These are phyloP conservation scores for Alternaria brassicae DNA, from an alignment of 2,329 filamentous ascomycete species.

Conservation along the genomic window DNA sequence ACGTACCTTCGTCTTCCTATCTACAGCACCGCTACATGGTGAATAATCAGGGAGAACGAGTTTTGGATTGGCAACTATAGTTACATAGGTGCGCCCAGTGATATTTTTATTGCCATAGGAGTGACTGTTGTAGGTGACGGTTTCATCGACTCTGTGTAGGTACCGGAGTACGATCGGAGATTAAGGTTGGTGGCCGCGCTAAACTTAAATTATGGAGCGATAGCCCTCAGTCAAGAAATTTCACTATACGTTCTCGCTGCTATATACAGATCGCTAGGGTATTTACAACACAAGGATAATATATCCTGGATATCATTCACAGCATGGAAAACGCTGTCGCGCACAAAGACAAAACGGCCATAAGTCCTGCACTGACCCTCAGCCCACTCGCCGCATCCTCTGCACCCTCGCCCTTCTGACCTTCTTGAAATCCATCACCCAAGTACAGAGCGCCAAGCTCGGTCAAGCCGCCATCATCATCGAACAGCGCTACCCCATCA, in stretches of 20 bases:
- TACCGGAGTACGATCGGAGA: background rate
- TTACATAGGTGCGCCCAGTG: background rate
- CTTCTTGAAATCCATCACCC: conserved; percentile 38
- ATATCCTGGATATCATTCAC: background rate
- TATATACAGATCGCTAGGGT: conserved; percentile 8
- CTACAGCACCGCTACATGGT: background rate
- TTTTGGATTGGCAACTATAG: background rate
- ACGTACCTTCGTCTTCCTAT: background rate
- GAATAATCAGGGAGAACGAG: background rate
- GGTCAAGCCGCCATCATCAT: conserved; percentile 41
- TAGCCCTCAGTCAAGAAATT: background rate
- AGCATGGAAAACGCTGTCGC: conserved; percentile 7
- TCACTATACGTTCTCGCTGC: background rate
- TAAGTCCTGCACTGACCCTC: conserved; percentile 16
- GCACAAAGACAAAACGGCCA: conserved; percentile 12
- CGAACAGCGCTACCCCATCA: conserved; percentile 44
- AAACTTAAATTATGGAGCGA: background rate
- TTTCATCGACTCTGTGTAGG: background rate
- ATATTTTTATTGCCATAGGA: background rate
- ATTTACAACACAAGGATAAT: conserved; percentile 1
- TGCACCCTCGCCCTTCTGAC: conserved; percentile 41
- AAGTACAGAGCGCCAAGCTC: conserved; percentile 44
- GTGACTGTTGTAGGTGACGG: background rate
- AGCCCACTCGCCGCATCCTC: conserved; percentile 22
- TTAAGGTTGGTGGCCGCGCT: background rate